Conservation (phyloP, 305 asterid genomes). For the Fraxinus albicans region DNA sequence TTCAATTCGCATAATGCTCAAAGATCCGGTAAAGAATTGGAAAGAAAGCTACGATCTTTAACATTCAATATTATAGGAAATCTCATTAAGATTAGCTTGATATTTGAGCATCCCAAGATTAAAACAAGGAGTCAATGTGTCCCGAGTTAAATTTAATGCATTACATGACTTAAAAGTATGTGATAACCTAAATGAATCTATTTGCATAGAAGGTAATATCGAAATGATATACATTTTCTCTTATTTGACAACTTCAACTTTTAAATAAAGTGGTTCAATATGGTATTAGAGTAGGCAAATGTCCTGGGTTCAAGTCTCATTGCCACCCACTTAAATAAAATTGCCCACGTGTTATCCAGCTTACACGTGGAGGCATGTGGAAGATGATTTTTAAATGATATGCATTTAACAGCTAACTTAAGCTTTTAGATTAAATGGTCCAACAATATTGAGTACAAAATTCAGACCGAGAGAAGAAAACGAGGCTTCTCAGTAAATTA, state of each 20-base stretch:
- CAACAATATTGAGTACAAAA: background rate
- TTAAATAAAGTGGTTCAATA: background rate
- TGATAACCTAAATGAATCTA: background rate
- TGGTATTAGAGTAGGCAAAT: background rate
- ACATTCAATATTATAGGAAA: background rate
- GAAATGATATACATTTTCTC: background rate
- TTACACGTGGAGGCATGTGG: background rate
- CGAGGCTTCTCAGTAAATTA: background rate
- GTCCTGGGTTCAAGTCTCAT: background rate
- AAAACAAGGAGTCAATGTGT: background rate
- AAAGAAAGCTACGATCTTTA: background rate
- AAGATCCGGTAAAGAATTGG: background rate
- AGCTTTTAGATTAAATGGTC: background rate
- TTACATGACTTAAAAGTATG: background rate
- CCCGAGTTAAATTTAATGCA: background rate
- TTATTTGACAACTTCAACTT: background rate
- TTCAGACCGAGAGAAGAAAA: background rate
- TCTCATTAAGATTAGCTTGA: background rate
- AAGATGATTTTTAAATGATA: background rate
- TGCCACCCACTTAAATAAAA: background rate
- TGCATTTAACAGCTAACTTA: too few species aligned
- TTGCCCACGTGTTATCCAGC: background rate
- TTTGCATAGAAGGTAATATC: background rate
- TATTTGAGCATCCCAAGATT: background rate
- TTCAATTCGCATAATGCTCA: background rate